These are phyloP conservation scores for Zalaria sp. DNA, from an alignment of 2,329 filamentous ascomycete genomes.

Conservation along the genomic window DNA sequence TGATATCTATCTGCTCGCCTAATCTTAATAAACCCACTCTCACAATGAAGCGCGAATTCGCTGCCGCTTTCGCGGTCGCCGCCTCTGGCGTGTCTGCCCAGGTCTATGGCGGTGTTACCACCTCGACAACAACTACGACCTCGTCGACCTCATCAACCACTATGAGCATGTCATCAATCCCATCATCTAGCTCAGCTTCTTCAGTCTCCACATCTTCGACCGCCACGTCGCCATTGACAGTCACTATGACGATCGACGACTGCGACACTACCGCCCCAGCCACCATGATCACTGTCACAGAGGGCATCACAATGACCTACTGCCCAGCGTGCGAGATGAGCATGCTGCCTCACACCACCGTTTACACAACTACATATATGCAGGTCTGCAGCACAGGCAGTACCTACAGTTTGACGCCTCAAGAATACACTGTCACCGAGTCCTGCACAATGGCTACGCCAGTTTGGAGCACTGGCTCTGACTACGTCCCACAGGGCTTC, in stretches of 20 bases:
- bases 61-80: constrained; percentile 11
- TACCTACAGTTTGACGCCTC: constrained; percentile 10
- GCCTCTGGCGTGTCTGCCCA: constrained; percentile 14
- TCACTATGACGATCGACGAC: constrained; percentile 18
- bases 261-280: constrained; percentile 16
- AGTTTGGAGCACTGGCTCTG: constrained; percentile 18
- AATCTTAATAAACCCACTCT: constrained; percentile 2
- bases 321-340: constrained; percentile 19
- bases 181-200: background rate
- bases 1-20: constrained; percentile 1
- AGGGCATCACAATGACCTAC: constrained; percentile 20
- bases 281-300: constrained; percentile 20
- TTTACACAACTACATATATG: constrained; percentile 21
- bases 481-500: constrained; percentile 20
- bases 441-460: constrained; percentile 18
- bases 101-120: background rate
- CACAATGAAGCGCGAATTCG: constrained; percentile 15
- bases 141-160: constrained; percentile 5
- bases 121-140: constrained; percentile 4
- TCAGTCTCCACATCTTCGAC: constrained; percentile 5
- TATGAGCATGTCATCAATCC: background rate
- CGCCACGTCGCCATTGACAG: constrained; percentile 12
- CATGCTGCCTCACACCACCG: constrained; percentile 14
- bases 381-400: constrained; percentile 20
- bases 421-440: constrained; percentile 23